Base-by-base conservation (phyloP, 169 alveolate genomes). In the Eimeria sp. region DNA sequence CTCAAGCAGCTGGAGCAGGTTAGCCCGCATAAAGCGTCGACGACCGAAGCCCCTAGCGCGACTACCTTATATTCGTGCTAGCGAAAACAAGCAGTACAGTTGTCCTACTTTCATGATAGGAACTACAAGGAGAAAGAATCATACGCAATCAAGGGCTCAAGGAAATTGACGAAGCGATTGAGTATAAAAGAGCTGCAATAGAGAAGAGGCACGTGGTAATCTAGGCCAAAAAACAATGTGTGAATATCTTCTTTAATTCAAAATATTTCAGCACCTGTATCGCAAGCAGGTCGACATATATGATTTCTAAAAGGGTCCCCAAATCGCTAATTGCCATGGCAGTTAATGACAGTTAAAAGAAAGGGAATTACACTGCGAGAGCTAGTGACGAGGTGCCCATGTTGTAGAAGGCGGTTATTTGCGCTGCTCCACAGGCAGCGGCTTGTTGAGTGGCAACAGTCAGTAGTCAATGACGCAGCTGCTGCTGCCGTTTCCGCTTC, bases 401-500 rank as follows among this genome's bases (percentile, higher is more conserved):
- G 73, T 54, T 90, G 34, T 27, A 78, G n/a, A 30, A 6, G 34
- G 54, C 22, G 73, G 25, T 47, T 14, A 58, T 63, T 11, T 43
- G 84, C 27, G 54, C 20, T 45, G 30, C 76, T 40, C 0, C 47
- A 58, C 95, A 95, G 95, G 73, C 91, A 89, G 84, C 90, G 65
- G 40, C 94, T 90, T 13, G 94, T 80, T 67, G 95, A 95, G 63
- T 89, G 95, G 93, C 95, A 95, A 61, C 92, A 83, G 75, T 65
- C 94, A 47, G 63, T 90, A 20, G 83, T 78, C 13, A 84, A 78
- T 47, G 95, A 89, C 83, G 97, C 97, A 2, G 95, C 95, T 27
- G 97, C 95, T 14, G 95, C 95, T 5, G 97, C 97, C 61, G 89
- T 95, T 34, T 89, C 95, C 94, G 97, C 97, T 27, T 76, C 97